These are phyloP conservation scores for Kwoniella dendrophila DNA, from an alignment of 768 basidiomycete genomes.

Conservation along the genomic window DNA sequence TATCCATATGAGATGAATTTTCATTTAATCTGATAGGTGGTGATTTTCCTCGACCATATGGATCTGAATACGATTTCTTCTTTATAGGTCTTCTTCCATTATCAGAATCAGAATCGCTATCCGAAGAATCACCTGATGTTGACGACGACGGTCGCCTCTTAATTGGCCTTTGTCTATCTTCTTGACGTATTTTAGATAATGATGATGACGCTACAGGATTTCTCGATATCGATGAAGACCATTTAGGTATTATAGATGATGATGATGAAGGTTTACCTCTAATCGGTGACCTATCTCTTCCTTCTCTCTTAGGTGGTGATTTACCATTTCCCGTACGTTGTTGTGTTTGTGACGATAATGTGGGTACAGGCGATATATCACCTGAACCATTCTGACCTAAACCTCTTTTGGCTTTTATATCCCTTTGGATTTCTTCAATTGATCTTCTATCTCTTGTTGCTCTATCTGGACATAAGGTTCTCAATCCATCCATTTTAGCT, in stretches of 20 bases:
- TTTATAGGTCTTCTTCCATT: not conserved
- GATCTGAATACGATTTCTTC: slow-evolving; percentile 5
- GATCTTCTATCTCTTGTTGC: slow-evolving; percentile 39
- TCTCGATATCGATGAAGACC: not conserved
- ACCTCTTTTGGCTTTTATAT: slow-evolving; percentile 33
- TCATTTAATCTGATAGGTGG: slow-evolving; percentile 17
- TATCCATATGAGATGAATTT: slow-evolving; percentile 15
- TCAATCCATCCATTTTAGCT: slow-evolving; percentile 24
- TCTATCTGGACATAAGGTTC: slow-evolving; percentile 38
- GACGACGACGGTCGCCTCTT: slow-evolving; percentile 19
- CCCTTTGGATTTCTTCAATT: slow-evolving; percentile 44
- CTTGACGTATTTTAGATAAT: no score
- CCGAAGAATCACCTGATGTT: slow-evolving; percentile 8
- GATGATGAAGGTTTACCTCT: not conserved
- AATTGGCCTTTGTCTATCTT: not conserved
- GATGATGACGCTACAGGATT: no score
- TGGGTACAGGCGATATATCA: not conserved
- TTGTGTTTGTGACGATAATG: not conserved
- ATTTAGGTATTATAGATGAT: not conserved
- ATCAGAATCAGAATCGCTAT: slow-evolving; percentile 1
- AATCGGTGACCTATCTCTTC: not conserved
- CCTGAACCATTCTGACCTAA: not conserved
- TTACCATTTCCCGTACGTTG: no score
- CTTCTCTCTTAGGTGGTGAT: not conserved
- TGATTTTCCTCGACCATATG: slow-evolving; percentile 2